Conservation (phyloP, 352 stramenopile genomes). For the Globisporangium orthogonon region DNA sequence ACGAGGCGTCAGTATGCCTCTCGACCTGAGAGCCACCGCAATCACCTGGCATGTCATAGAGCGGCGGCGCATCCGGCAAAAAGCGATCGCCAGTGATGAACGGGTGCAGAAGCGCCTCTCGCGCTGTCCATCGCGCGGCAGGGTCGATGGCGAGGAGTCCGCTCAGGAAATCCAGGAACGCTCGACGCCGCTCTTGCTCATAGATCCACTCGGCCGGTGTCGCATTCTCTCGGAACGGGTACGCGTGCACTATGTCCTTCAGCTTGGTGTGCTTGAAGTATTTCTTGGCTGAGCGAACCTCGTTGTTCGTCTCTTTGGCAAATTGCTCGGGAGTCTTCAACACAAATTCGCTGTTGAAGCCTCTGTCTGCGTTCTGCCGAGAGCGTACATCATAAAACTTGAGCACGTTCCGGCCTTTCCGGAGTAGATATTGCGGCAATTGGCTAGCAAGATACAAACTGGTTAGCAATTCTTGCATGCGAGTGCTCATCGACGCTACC, state of each 20-base stretch:
- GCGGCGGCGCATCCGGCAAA: neutral
- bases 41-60: neutral
- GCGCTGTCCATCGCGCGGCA: slow-evolving; percentile 25
- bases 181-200: slow-evolving; percentile 19
- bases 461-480: neutral
- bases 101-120: slow-evolving; percentile 31
- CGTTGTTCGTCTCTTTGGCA: slow-evolving; percentile 23
- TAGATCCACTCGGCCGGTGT: slow-evolving; percentile 7
- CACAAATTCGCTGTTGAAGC: slow-evolving; percentile 15
- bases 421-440: slow-evolving; percentile 27
- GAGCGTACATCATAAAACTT: slow-evolving; percentile 37
- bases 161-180: slow-evolving; percentile 34
- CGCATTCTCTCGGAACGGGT: slow-evolving; percentile 22
- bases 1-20: neutral
- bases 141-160: slow-evolving; percentile 28
- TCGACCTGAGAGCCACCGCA: neutral
- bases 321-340: slow-evolving; percentile 35
- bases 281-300: slow-evolving; percentile 31
- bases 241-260: slow-evolving; percentile 34
- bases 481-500: neutral
- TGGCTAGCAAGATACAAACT: slow-evolving; percentile 1
- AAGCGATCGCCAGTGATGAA: slow-evolving; percentile 38
- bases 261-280: slow-evolving; percentile 50
- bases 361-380: neutral
- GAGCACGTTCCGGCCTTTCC: slow-evolving; percentile 27